These are phyloP conservation scores for Toxicodendron radicans DNA, from an alignment of 345 rosid species.

Conservation along the genomic window DNA sequence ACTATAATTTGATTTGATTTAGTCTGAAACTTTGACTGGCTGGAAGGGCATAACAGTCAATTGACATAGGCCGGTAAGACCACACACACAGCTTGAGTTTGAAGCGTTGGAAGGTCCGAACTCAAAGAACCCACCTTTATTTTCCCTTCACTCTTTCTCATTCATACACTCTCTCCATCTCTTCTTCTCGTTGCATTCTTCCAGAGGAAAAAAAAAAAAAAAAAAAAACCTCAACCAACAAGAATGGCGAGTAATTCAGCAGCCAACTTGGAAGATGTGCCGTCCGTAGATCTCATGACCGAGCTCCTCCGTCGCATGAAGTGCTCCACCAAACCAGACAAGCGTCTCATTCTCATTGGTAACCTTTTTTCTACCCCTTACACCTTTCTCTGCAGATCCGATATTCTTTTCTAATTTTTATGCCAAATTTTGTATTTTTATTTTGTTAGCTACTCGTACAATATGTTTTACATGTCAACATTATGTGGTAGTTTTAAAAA, in stretches of 20 bases:
- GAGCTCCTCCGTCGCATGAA: conserved; percentile 97
- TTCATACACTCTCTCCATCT: neutral
- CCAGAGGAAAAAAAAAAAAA: neutral
- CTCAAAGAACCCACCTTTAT: neutral
- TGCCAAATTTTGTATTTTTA: neutral
- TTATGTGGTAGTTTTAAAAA: too few relatives aligned
- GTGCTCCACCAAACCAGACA: conserved; percentile 85
- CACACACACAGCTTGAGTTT: neutral
- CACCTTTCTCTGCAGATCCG: conserved; percentile 11
- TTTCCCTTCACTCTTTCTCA: neutral
- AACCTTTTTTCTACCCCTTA: neutral
- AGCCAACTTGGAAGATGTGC: conserved; percentile 73
- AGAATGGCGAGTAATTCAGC: conserved; percentile 50
- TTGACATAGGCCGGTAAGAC: neutral
- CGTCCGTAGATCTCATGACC: conserved; percentile 72
- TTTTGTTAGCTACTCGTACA: neutral
- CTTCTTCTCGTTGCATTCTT: neutral
- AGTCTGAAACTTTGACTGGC: too few relatives aligned
- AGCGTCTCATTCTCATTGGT: conserved; percentile 94
- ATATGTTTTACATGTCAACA: neutral
- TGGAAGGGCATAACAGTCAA: conserved; percentile 19
- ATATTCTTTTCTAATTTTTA: neutral
- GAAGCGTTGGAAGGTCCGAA: conserved; percentile 34
- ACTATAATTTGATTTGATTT: too few relatives aligned
- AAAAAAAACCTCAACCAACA: neutral